Evolutionary conservation across 2,329 filamentous ascomycete species (phyloP), one percentile per base, ranked within the genome.

Genomic region (Cercospora sp.): DNA sequence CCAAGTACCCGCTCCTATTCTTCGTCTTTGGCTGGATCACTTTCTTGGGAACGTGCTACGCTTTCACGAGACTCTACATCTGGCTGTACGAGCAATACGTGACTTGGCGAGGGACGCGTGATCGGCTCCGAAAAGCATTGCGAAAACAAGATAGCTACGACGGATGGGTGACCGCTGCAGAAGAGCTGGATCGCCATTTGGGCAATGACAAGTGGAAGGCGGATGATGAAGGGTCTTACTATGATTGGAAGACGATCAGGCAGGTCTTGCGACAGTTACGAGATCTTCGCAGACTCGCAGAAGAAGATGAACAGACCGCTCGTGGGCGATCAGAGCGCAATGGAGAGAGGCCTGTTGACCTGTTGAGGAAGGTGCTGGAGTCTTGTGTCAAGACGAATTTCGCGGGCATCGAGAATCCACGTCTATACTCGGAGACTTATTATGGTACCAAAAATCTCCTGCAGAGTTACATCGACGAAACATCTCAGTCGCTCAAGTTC

Each of bases 361-460:
- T 95, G 64, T 84, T 99, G 64, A 90, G 89, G 69, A 86, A 86
- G 0, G 81, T 98, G 68, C 83, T 96, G 20, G 93, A 97, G 81
- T 92, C 92, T 13, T 98, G 94, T 78, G 91, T 97, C 74, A 99
- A 97, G 85, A 97, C 94, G 80, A 98, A 99, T 77, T 99, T 98
- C 80, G 93, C 92, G 18, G 95, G 95, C 0, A 90, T 97, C 13
- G 95, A 99, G 79, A 98, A 97, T 75, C 89, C 94, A 9, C 87
- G 93, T 64, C 82, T 99, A n/a, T 99, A 99, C 79, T 97, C 92
- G 75, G 94, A 98, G 81, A 97, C 94, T 3, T 99, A 99, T 78
- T 97, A 93, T 74, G 95, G 95, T 33, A 98, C 95, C n/a, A 99
- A 99, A 80, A 88, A 95, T 69, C 81, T 97, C 71, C 92, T 97